phyloP scores from a whole-genome alignment of 306 rosid genomes.

The Datisca glomerata region DNA sequence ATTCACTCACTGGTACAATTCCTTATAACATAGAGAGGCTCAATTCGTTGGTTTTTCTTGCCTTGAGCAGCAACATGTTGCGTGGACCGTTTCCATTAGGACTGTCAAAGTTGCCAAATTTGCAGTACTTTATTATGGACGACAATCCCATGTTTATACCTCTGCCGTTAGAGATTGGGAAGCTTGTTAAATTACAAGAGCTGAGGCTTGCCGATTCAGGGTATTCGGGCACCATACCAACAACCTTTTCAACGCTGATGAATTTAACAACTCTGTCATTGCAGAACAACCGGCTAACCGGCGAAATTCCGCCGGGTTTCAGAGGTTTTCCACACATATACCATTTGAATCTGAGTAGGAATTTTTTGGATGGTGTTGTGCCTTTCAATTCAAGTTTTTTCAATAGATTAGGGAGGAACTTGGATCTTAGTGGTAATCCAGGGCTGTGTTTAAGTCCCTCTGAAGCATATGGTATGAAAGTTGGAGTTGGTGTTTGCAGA shows the following conservation, averaged over 20 bases:
- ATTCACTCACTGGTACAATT: slow-evolving; percentile 22
- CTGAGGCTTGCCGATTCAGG: slow-evolving; percentile 38
- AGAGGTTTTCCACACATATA: slow-evolving; percentile 24
- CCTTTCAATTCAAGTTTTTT: slow-evolving; percentile 45
- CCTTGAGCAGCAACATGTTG: slow-evolving; percentile 36
- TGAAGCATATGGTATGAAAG: slow-evolving; percentile 19
- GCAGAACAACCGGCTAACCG: slow-evolving; percentile 30
- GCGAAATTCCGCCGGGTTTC: slow-evolving; percentile 26
- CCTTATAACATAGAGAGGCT: slow-evolving; percentile 23
- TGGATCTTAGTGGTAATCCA: slow-evolving; percentile 41
- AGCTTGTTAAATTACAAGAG: slow-evolving; percentile 30
- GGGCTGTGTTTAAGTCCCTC: slow-evolving; percentile 35
- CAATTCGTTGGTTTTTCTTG: slow-evolving; percentile 24
- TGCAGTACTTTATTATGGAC: slow-evolving; percentile 39
- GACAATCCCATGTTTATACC: slow-evolving; percentile 28
- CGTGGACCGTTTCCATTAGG: slow-evolving; percentile 26
- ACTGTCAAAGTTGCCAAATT: slow-evolving; percentile 22
- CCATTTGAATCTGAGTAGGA: slow-evolving; percentile 44
- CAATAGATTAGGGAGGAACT: slow-evolving; percentile 32
- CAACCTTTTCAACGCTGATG: slow-evolving; percentile 23
- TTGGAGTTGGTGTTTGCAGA: slow-evolving; percentile 34
- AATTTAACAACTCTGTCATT: slow-evolving; percentile 34
- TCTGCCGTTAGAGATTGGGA: slow-evolving; percentile 25
- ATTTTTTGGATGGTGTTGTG: slow-evolving; percentile 25
- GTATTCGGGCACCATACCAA: slow-evolving; percentile 30